Evolutionary conservation across 192 early-diverging fungal species (phyloP).

Genomic region (Linnemannia hyalina): DNA sequence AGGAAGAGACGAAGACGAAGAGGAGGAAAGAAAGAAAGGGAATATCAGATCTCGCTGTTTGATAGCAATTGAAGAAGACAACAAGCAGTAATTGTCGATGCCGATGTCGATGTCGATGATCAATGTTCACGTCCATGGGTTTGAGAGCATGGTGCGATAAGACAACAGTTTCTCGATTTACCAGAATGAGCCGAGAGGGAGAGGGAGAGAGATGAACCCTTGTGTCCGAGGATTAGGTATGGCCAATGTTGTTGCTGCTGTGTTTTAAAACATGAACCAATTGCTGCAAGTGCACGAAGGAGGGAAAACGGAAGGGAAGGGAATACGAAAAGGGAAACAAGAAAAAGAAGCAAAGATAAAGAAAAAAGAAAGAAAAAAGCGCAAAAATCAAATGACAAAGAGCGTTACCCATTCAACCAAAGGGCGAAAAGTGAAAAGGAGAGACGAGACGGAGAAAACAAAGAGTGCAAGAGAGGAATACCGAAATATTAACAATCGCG

Average conservation of each 20-base stretch:
- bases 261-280: neutral
- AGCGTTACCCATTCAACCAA: too few species aligned
- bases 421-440: neutral
- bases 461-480: neutral
- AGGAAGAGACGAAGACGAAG: neutral
- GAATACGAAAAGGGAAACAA: neutral
- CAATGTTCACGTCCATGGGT: neutral
- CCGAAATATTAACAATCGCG: too few species aligned
- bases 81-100: neutral
- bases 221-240: constrained; percentile 5
- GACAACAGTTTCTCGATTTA: neutral
- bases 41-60: neutral
- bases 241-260: neutral
- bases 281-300: neutral
- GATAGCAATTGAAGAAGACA: neutral
- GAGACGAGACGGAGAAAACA: neutral
- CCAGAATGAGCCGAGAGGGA: neutral
- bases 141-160: constrained; percentile 5
- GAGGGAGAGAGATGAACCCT: neutral
- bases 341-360: constrained; percentile 9
- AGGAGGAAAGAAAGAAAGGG: neutral
- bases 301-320: neutral
- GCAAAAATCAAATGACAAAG: too few species aligned
- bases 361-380: neutral
- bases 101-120: neutral